Evolutionary conservation across 805 yeast genomes (phyloP), one percentile per base, ranked within the genome.

Genomic region (Saccharomyces jurei): DNA sequence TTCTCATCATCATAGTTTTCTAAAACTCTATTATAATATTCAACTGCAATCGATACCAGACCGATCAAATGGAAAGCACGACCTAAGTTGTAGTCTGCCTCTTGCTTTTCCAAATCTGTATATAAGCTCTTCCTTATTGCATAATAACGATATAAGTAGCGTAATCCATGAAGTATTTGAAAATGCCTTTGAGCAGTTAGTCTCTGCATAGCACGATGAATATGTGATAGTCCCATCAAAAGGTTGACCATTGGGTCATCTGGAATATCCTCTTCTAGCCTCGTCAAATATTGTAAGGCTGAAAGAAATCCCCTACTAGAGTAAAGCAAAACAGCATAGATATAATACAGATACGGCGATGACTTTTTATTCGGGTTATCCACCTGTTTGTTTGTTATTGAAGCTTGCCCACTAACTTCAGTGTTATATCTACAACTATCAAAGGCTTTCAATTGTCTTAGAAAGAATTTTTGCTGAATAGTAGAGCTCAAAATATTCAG

Each of bases 131-230:
- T 60, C 55, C 94, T 73, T 6, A 77, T 65, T 17, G 80, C 81
- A 46, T 77, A 75, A 62, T 94, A 94, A 60, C 89, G 94, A 64
- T 80, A 70, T 56, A 94, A 66, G 63, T 81, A 90, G 54, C 91
- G 82, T 49, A 94, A 71, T 0, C 97, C 97, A 64, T 94, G 97
- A 1, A 94, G 72, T 25, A 94, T 75, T 65, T 91, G 97, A 55
- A 87, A 77, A 64, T 92, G 97, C 54, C 97, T 81, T 67, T 89
- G 88, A 6, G 84, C 77, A 4, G 96, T 85, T 55, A 88, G 82
- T 58, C 99, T 77, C 70, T 94, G 98, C 83, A 91, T 85, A 0
- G 97, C 87, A 47, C 98, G 78, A 62, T 92, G 97, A 26, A 91
- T 74, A 70, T 90, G 91, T 0, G 91, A 83, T 46, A 94, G 69